Evolutionary conservation across 257 asterid species (phyloP), one percentile per base, ranked within the genome.

Genomic region (Pogostemon cablin): DNA sequence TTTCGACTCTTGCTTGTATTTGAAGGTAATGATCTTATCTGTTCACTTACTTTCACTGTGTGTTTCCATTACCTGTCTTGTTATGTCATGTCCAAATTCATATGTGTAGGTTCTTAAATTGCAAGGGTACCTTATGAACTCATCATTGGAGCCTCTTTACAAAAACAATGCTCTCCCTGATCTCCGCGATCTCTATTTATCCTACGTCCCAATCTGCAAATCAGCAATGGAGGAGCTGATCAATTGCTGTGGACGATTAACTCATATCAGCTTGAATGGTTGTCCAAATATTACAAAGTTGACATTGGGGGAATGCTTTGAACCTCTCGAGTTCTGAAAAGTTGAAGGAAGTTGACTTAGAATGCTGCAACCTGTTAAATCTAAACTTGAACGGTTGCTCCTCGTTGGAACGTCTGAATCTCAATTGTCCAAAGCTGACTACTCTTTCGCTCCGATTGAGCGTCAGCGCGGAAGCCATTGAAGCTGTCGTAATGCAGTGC

Each of bases 401-500:
- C 81, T 77, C 90, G 56, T 82, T 90, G 85, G 93, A 86, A 76
- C 56, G 81, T 46, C 77, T 90, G 81, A 88, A 83, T 79, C 90
- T 90, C 12, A 81, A 83, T 52, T 90, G 97, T 79, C 95, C 97
- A 44, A 85, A 82, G 72, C 80, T 90, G 81, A 79, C 83, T 57
- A 88, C 87, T 79, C 97, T 90, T 73, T 90, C 83, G 75, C 93
- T 90, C 77, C 95, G 85, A 95, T 95, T 90, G 77, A 89, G 95
- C 80, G 86, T 89, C 49, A 84, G 75, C 0, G 96, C 77, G 84
- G 84, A 78, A 79, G 87, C 88, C 9, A 83, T 91, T 50, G 95
- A 86, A 81, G 89, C 82, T 72, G 96, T 91, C 50, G 76, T 87
- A 75, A 72, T 62, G 9, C 75, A 73, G 46, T 91, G 97, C 64